Evolutionary conservation across 2,329 filamentous ascomycete species (phyloP), one percentile per base, ranked within the genome.

Genomic region (Phoma sp.): DNA sequence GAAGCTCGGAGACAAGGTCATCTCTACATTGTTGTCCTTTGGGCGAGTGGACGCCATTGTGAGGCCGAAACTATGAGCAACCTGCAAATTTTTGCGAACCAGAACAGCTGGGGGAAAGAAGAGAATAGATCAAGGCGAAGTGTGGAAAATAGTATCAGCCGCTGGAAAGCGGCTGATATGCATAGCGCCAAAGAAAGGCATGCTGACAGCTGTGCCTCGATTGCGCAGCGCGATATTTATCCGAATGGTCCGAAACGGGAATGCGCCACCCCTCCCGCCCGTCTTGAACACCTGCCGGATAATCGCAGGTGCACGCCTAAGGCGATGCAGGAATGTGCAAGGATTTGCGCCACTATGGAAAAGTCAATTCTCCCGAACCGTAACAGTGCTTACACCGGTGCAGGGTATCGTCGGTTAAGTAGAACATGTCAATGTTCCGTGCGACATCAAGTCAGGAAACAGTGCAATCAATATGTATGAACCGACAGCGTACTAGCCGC

Each of bases 231-330:
- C 37, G 46, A 36, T 7, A 40, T 58, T 50, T 17, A 17, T 17
- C 17, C 17, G 17, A 17, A 17, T 17, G 17, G 29, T 27, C 33
- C 21, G 24, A 35, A 37, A 24, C 32, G 38, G 38, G 13, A 8
- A 27, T 22, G 43, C 15, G 25, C 41, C 45, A 37, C 48, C 36
- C 41, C 31, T 43, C 37, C 43, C 55, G 22, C 41, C 27, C 17
- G 50, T 50, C 33, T 49, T 52, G 51, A 53, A 24, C 55, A 59
- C 55, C 59, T 62, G 51, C 62, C 57, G 27, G 31, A 62, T 59
- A 37, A 29, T 47, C 47, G 43, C 49, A 59, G 52, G 44, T 33
- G 54, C 49, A 51, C 54, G n/a, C 25, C 45, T 52, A 39, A 48
- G 40, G 40, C 37, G 15, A 35, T 32, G 48, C 24, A 17, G 39